phyloP scores from a whole-genome alignment of 345 rosid species.

The Arabidopsis arenosa region DNA sequence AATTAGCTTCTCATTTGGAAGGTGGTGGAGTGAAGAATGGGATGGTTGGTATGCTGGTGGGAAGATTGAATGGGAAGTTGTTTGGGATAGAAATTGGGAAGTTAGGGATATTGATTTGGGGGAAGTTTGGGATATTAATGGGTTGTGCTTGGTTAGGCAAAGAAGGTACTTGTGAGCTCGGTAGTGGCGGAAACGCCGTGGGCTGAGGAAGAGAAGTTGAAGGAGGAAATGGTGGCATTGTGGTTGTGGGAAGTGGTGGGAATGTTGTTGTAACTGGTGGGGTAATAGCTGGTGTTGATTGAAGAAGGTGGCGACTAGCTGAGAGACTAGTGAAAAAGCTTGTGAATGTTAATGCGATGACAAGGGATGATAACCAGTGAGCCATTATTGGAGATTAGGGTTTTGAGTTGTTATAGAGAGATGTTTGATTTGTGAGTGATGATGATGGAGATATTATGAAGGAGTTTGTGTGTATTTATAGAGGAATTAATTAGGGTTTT shows the following conservation, averaged over 20 bases:
- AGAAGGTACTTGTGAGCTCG: conserved; percentile 31
- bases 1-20: conserved; percentile 35
- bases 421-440: conserved; percentile 20
- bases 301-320: conserved; percentile 39
- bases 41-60: conserved; percentile 37
- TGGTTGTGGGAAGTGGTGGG: conserved; percentile 27
- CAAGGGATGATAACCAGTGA: conserved; percentile 23
- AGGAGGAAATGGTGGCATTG: conserved; percentile 15
- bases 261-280: conserved; percentile 40
- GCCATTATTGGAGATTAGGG: conserved; percentile 17
- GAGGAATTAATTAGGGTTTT: conserved; percentile 10
- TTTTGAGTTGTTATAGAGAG: not conserved
- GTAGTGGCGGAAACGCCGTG: conserved; percentile 35
- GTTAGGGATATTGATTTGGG: conserved; percentile 42
- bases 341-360: conserved; percentile 41
- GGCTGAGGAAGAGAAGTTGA: conserved; percentile 33
- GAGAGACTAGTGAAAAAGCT: conserved; percentile 40
- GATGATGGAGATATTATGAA: conserved; percentile 18
- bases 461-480: conserved; percentile 29
- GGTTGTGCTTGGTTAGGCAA: conserved; percentile 42
- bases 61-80: conserved; percentile 44
- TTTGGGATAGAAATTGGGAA: conserved; percentile 39
- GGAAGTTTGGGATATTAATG: conserved; percentile 41
- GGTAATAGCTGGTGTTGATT: conserved; percentile 34
- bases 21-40: conserved; percentile 48